Evolutionary conservation across 345 rosid genomes (phyloP), one percentile per base, ranked within the genome.

Genomic region (Sapria himalayana): DNA sequence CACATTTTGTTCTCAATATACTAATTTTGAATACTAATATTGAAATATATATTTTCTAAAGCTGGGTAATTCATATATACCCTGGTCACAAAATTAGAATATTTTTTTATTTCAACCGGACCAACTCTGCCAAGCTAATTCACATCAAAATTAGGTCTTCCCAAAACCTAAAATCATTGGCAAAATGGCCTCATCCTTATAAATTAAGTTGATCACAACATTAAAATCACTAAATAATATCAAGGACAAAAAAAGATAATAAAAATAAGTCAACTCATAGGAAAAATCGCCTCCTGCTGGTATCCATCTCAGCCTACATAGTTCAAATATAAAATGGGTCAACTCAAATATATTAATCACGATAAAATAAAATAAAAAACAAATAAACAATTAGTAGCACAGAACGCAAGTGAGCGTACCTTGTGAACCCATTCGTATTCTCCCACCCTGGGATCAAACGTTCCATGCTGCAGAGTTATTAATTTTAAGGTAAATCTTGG

Each of bases 371-470:
- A 33, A 48, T 4, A 33, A 3, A 37, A 29, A 22, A 15, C 1
- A 33, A 33, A 4, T 12, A 13, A 21, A 34, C 5, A 16, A 18
- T 29, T 1, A 4, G 23, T 32, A 17, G 12, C 8, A 14, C 18
- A n/a, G 24, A 22, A 9, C 9, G 20, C 37, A 31, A 29, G 4
- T 7, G 41, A 35, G 52, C 31, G 7, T 64, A 77, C 93, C 85
- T 81, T 85, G 54, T 89, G 93, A 64, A 76, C 98, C 98, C 95
- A 79, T 64, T 82, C 95, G 24, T 61, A 79, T 57, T 89, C 98
- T 5, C 86, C 93, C 0, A 84, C 80, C 65, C 60, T 72, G 14
- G 86, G 63, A 49, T 79, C 92, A 36, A 89, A 89, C 1, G 93
- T 82, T 60, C 95, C 95, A 50, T 89, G 84, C 56, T 82, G 95